A percentile compares a stretch with the other conserved stretches of the same genome.
Conservation (phyloP, 1,139 yeast species). For the Zhuliangozyma parablackwelliae region DNA sequence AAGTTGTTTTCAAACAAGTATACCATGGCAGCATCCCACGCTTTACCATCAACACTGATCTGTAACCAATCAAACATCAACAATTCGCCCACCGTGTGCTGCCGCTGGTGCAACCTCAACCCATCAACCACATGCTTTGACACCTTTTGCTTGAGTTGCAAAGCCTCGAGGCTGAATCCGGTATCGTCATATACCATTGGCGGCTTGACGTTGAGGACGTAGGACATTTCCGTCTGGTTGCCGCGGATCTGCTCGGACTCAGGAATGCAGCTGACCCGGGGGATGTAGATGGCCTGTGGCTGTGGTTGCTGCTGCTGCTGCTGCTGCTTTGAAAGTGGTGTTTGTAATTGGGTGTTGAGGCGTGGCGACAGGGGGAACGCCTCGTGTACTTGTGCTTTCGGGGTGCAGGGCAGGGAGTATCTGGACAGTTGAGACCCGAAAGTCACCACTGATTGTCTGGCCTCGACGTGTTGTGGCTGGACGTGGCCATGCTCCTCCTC, state of each 20-base stretch:
- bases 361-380: conserved; percentile 2
- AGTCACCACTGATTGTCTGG: too few species aligned
- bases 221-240: conserved; percentile 15
- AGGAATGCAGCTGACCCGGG: conserved; percentile 15
- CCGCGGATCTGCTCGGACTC: conserved; percentile 12
- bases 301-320: conserved; percentile 13
- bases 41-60: conserved; percentile 31
- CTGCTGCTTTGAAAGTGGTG: conserved; percentile 8
- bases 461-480: too few species aligned
- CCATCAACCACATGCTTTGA: conserved; percentile 6
- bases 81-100: conserved; percentile 19
- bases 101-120: conserved; percentile 12
- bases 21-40: conserved; percentile 33
- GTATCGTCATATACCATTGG: conserved; percentile 16
- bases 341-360: conserved; percentile 3
- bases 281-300: conserved; percentile 13
- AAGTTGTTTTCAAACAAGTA: conserved; percentile 38
- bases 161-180: conserved; percentile 12
- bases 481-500: too few species aligned
- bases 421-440: too few species aligned
- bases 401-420: too few species aligned
- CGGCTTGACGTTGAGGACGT: conserved; percentile 22
- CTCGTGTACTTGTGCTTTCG: too few species aligned
- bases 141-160: conserved; percentile 11
- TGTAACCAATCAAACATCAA: conserved; percentile 43